Evolutionary conservation across 257 asterid species (phyloP).

Genomic region (Schizonepeta tenuifolia): DNA sequence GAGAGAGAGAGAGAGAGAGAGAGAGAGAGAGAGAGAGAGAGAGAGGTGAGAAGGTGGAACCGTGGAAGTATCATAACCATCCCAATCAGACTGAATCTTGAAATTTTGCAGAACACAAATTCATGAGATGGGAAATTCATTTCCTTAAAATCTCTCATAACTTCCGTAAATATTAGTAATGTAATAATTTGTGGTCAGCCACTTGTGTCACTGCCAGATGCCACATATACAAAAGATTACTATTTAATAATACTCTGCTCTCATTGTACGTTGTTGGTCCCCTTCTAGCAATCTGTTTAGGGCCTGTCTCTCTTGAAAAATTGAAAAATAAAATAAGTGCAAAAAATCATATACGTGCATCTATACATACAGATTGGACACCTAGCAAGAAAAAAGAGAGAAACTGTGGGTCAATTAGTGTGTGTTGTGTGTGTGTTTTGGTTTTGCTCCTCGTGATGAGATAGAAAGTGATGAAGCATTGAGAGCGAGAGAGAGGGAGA

Average conservation of each 20-base stretch:
- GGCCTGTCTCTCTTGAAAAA: conserved; percentile 40
- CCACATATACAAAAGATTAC: not conserved
- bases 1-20: not conserved
- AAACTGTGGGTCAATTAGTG: conserved; percentile 32
- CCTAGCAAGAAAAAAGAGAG: conserved; percentile 20
- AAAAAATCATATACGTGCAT: not conserved
- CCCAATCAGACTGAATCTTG: conserved; percentile 20
- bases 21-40: not conserved
- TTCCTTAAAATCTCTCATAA: not conserved
- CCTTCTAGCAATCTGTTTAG: conserved; percentile 54
- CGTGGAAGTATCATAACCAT: not conserved
- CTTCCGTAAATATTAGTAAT: not conserved
- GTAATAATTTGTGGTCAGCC: conserved; percentile 17
- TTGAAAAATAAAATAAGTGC: not conserved
- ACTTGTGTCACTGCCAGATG: conserved; percentile 34
- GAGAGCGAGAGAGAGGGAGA: not conserved
- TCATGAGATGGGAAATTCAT: conserved; percentile 5
- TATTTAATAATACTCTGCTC: not conserved
- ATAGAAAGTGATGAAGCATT: conserved; percentile 38
- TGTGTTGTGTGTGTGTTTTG: conserved; percentile 31
- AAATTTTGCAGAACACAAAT: not conserved
- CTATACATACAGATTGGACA: conserved; percentile 15
- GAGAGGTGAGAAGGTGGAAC: not conserved
- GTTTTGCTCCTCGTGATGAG: conserved; percentile 66
- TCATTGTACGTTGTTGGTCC: conserved; percentile 49